phyloP scores from a whole-genome alignment of 1,139 yeast genomes.

The Arxiozyma heterogenica region DNA sequence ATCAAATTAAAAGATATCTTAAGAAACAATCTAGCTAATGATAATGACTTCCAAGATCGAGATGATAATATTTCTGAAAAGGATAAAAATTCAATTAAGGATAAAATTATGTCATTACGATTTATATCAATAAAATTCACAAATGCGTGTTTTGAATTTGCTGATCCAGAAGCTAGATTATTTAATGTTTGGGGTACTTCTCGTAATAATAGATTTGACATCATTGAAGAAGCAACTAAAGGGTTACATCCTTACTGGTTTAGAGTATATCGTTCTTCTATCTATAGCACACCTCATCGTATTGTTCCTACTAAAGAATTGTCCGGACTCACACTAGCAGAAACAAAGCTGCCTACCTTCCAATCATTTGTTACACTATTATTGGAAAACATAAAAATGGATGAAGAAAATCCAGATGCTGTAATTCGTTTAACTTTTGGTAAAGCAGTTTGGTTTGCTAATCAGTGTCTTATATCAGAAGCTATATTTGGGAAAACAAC shows the following conservation, averaged over 20 bases:
- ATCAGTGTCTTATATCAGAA: conserved; percentile 56
- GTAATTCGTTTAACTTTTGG: conserved; percentile 32
- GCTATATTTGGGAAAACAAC: conserved; percentile 45
- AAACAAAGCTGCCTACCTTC: conserved; percentile 40
- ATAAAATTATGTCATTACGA: conserved; percentile 38
- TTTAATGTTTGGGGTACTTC: conserved; percentile 61
- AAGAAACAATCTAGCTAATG: conserved; percentile 34
- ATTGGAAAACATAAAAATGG: conserved; percentile 23
- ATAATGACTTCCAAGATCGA: conserved; percentile 12
- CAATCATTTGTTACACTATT: conserved; percentile 31
- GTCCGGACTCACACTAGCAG: conserved; percentile 33
- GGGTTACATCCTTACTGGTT: conserved; percentile 74
- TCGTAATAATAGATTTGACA: conserved; percentile 53
- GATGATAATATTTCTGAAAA: conserved; percentile 22
- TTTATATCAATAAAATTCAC: conserved; percentile 59
- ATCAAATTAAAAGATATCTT: conserved; percentile 39
- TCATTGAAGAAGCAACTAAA: conserved; percentile 68
- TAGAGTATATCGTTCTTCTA: conserved; percentile 36
- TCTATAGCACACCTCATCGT: conserved; percentile 32
- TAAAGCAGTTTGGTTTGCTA: conserved; percentile 40
- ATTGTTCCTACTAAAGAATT: conserved; percentile 35
- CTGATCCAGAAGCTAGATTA: conserved; percentile 59
- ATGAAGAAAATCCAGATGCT: conserved; percentile 19
- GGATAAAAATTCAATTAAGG: conserved; percentile 16
- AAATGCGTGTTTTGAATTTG: conserved; percentile 57